Evolutionary conservation across 2,329 filamentous ascomycete species (phyloP).

Genomic region (Sporothrix euskadiensis): DNA sequence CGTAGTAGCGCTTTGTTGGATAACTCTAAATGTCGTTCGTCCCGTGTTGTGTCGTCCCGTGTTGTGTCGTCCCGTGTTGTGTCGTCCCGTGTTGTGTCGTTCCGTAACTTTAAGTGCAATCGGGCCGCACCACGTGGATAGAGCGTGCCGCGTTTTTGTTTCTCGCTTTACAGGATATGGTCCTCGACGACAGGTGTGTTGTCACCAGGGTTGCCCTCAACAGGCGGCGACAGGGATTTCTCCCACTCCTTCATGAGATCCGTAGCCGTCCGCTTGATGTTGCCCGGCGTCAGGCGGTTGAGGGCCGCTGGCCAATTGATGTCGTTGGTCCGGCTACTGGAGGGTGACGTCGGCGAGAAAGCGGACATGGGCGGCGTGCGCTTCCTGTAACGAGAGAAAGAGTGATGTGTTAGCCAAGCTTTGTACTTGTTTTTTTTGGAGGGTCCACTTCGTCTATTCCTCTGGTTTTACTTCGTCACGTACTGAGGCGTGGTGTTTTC

Average conservation of each 20-base stretch:
- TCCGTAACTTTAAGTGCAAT: background rate
- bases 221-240: conserved; percentile 64
- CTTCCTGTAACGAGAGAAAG: conserved; percentile 14
- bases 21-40: conserved; percentile 16
- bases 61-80: background rate
- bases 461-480: background rate
- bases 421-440: background rate
- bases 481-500: conserved; percentile 53
- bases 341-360: conserved; percentile 31
- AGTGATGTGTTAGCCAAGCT: background rate
- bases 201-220: conserved; percentile 26
- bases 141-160: background rate
- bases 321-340: conserved; percentile 53
- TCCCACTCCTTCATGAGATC: conserved; percentile 92
- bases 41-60: background rate
- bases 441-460: too few relatives aligned
- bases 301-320: conserved; percentile 66
- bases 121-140: background rate
- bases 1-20: background rate
- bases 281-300: conserved; percentile 70
- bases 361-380: conserved; percentile 12
- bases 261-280: conserved; percentile 78
- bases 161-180: background rate
- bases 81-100: background rate
- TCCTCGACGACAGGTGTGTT: background rate